These are phyloP conservation scores for Epichloe scottii DNA, from an alignment of 2,329 filamentous ascomycete genomes.

Conservation along the genomic window DNA sequence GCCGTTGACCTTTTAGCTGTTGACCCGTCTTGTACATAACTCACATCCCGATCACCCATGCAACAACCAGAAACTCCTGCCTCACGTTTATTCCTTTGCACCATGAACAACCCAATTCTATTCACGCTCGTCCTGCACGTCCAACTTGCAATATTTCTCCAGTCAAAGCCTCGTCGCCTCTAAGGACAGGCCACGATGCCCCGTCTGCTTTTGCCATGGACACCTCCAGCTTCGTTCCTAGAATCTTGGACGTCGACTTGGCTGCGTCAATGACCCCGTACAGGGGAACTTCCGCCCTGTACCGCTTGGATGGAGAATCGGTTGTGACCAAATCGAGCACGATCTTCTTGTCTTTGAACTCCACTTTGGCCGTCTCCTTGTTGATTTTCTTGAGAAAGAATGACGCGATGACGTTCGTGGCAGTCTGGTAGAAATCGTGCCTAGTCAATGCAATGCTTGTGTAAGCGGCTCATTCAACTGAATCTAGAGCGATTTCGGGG, in stretches of 20 bases:
- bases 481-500: not conserved
- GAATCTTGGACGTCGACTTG: constrained; percentile 65
- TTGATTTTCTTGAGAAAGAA: constrained; percentile 97
- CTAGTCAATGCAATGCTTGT: constrained; percentile 9
- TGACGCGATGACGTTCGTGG: constrained; percentile 71
- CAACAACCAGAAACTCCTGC: not conserved
- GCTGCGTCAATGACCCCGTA: constrained; percentile 65
- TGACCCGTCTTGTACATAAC: not conserved
- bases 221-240: constrained; percentile 83
- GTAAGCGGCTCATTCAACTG: not conserved
- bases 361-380: constrained; percentile 62
- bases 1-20: not conserved
- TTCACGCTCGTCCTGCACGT: constrained; percentile 43
- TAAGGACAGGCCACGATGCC: constrained; percentile 72
- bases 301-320: constrained; percentile 67
- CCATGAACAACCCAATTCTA: not conserved
- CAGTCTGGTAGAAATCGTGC: constrained; percentile 91
- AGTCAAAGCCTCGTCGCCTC: constrained; percentile 57
- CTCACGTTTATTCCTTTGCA: not conserved
- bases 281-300: constrained; percentile 59
- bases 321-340: constrained; percentile 74
- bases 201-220: constrained; percentile 60
- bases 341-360: constrained; percentile 51
- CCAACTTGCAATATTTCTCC: constrained; percentile 85
- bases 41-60: constrained; percentile 2